These are phyloP conservation scores for Solanum pinnatisectum DNA, from an alignment of 257 asterid genomes.

Conservation along the genomic window DNA sequence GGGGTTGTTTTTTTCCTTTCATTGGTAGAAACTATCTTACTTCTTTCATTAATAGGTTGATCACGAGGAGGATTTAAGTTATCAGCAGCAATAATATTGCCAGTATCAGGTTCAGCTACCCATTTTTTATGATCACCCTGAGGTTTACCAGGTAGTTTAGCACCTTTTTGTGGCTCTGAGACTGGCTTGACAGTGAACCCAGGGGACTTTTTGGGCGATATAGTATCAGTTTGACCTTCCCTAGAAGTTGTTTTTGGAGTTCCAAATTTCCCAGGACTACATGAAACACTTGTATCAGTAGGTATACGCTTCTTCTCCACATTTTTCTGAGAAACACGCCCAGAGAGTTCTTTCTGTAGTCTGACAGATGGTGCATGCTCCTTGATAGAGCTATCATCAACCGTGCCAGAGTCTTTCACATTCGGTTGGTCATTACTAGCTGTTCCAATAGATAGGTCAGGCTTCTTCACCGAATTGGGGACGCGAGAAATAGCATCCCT, in stretches of 20 bases:
- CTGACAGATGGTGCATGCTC: conserved; percentile 34
- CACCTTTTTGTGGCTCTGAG: conserved; percentile 31
- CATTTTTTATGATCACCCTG: conserved; percentile 39
- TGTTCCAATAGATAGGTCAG: conserved; percentile 19
- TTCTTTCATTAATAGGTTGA: conserved; percentile 40
- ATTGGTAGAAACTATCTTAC: conserved; percentile 34
- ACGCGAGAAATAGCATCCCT: conserved; percentile 28
- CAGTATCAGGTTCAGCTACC: conserved; percentile 19
- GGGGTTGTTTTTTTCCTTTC: conserved; percentile 50
- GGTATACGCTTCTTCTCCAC: conserved; percentile 35
- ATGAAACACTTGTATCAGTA: conserved; percentile 19
- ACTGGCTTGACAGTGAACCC: conserved; percentile 22
- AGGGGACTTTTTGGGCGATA: conserved; percentile 49
- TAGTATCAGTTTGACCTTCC: conserved; percentile 34
- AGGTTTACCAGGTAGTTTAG: conserved; percentile 31
- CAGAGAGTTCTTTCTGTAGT: conserved; percentile 21
- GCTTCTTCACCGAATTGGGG: conserved; percentile 33
- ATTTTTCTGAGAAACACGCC: conserved; percentile 29
- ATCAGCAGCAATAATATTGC: conserved; percentile 24
- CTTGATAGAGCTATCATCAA: conserved; percentile 26
- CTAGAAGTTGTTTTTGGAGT: conserved; percentile 18
- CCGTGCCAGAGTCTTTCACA: conserved; percentile 24
- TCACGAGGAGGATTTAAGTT: conserved; percentile 19
- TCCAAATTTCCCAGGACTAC: conserved; percentile 30
- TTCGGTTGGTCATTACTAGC: conserved; percentile 16